Base-by-base conservation (phyloP, 176 grass and related monocot species). In the Bothriochloa decipiens region DNA sequence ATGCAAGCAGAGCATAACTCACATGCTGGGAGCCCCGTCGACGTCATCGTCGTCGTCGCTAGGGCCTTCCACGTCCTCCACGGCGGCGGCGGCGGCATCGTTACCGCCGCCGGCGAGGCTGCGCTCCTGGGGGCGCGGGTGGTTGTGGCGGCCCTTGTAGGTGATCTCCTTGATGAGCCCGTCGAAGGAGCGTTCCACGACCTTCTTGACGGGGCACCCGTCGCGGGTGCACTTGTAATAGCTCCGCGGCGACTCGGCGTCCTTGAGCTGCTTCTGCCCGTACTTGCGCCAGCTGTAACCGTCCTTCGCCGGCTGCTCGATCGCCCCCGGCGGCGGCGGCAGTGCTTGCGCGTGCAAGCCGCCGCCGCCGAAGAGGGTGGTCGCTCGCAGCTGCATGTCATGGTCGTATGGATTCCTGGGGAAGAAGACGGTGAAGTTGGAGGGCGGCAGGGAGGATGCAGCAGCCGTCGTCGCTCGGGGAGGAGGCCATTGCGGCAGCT, bases 251-350 rank as follows among this genome's bases (percentile, higher is more conserved):
- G 84, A 97, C 87, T 94, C 90, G 50, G 89, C 84, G 76, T 89
- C 87, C 88, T 97, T 97, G 80, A 97, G 83, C 81, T 97, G 87
- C 83, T 97, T 97, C 83, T 97, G 94, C 80, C 91, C 91, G 39
- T 97, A 97, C 82, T 97, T 97, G 64, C 94, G 78, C 94, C 91
- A 94, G 78, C 89, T 94, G 91, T 94, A 97, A 35, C 94, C 94
- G 75, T 94, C 94, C 40, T 94, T 90, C 20, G 71, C 87, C 74
- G 94, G 94, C 83, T 92, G 92, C 68, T 94, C 94, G 57, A 97
- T 79, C 1, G 64, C 57, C 9, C 46, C 9, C 42, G 76, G 32
- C 86, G 82, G 40, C 68, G 81, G 12, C 60, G 39, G 45, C 66
- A 18, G 26, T 1, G 12, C 28, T 6, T 65, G 63, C 70, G 23